These are phyloP conservation scores for Picea abies DNA, from an alignment of 83 land plant species.

Conservation along the genomic window DNA sequence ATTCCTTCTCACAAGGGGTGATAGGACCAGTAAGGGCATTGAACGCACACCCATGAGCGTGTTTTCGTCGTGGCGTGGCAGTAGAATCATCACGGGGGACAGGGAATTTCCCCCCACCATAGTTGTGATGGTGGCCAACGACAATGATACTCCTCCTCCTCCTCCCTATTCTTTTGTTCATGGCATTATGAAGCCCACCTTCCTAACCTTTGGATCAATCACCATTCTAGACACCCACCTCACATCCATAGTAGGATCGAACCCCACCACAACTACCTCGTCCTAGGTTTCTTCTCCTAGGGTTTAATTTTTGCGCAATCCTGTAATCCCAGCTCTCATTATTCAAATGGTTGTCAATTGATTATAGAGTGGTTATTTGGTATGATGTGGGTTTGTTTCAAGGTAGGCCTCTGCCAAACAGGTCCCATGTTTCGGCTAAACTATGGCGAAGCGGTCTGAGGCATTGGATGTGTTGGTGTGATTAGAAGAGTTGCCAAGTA, in stretches of 20 bases:
- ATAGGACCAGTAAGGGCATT: constrained; percentile 39
- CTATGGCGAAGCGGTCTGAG: too few relatives aligned
- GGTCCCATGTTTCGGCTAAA: too few relatives aligned
- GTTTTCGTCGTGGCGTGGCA: constrained; percentile 48
- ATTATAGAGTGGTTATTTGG: too few relatives aligned
- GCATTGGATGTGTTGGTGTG: too few relatives aligned
- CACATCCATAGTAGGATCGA: constrained; percentile 49
- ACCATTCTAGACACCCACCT: constrained; percentile 66
- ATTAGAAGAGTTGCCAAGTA: too few relatives aligned
- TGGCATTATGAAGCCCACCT: constrained; percentile 85
- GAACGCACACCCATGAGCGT: constrained; percentile 11
- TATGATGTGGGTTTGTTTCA: too few relatives aligned
- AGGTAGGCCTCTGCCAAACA: too few relatives aligned
- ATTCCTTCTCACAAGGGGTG: not conserved
- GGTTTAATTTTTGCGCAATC: too few relatives aligned
- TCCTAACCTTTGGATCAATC: constrained; percentile 85
- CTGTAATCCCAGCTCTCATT: too few relatives aligned
- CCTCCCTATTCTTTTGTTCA: constrained; percentile 13
- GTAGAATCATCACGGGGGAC: constrained; percentile 77
- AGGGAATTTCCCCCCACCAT: constrained; percentile 7
- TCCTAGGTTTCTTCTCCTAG: too few relatives aligned
- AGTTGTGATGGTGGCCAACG: not conserved
- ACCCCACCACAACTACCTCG: too few relatives aligned
- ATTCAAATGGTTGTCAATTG: too few relatives aligned
- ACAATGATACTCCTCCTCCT: not conserved